phyloP scores from a whole-genome alignment of 352 stramenopile species.

The Saprolegnia diclina region DNA sequence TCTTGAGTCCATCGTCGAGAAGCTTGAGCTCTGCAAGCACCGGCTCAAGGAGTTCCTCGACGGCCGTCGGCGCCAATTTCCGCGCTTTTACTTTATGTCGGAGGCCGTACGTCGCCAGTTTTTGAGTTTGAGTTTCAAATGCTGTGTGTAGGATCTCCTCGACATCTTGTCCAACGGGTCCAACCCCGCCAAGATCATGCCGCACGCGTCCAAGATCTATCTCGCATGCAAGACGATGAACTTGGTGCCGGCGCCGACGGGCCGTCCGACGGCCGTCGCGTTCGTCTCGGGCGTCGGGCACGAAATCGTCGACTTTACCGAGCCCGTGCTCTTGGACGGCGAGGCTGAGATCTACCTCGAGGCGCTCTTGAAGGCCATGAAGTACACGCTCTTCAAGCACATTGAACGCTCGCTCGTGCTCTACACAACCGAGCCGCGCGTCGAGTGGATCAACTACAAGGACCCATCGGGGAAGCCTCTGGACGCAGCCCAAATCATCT shows the following conservation, averaged over 20 bases:
- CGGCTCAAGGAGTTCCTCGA: constrained; percentile 94
- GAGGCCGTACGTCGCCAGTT: constrained; percentile 34
- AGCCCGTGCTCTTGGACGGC: constrained; percentile 88
- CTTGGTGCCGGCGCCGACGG: constrained; percentile 52
- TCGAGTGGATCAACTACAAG: constrained; percentile 96
- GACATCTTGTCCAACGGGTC: constrained; percentile 95
- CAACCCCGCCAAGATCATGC: constrained; percentile 91
- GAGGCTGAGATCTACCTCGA: constrained; percentile 98
- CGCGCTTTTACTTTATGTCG: constrained; percentile 90
- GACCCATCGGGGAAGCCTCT: constrained; percentile 77
- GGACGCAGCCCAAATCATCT: constrained; percentile 94
- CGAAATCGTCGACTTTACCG: constrained; percentile 91
- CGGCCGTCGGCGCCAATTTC: constrained; percentile 90
- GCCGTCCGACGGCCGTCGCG: constrained; percentile 77
- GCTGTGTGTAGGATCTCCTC: constrained; percentile 83
- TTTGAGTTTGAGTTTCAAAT: constrained; percentile 31
- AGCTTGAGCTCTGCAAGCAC: constrained; percentile 93
- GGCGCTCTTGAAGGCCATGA: constrained; percentile 92
- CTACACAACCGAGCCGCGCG: constrained; percentile 87
- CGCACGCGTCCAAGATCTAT: constrained; percentile 95
- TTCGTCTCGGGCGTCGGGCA: constrained; percentile 93
- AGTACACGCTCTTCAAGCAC: constrained; percentile 91
- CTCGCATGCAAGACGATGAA: constrained; percentile 90
- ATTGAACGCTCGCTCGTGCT: constrained; percentile 88
- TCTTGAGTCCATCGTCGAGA: constrained; percentile 89